Conservation (phyloP, 306 rosid species). For the Fagus crenata region DNA sequence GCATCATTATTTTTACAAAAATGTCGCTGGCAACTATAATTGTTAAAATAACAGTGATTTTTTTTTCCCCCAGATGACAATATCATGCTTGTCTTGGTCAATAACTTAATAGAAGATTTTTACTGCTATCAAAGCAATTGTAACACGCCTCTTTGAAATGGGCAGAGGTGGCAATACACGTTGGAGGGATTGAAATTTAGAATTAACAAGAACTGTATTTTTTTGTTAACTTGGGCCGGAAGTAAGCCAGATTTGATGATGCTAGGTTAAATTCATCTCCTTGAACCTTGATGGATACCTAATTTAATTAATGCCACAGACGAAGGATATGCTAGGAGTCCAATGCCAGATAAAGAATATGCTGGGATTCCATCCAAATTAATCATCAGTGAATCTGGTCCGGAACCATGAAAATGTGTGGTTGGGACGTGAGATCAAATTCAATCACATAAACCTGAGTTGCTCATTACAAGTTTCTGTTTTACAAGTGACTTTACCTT, state of each 20-base stretch:
- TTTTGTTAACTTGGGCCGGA: background rate
- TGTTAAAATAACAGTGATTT: background rate
- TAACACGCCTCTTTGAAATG: conserved; percentile 3
- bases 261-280: background rate
- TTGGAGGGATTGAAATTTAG: too few species aligned
- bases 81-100: background rate
- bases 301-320: too few species aligned
- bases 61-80: background rate
- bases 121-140: background rate
- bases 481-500: too few species aligned
- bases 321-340: too few species aligned
- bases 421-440: background rate
- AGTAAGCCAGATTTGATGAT: background rate
- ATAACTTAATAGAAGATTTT: background rate
- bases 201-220: too few species aligned
- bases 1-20: background rate
- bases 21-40: background rate
- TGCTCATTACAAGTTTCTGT: too few species aligned
- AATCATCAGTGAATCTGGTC: background rate
- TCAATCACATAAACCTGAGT: too few species aligned
- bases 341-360: too few species aligned
- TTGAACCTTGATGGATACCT: conserved; percentile 3
- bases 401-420: background rate
- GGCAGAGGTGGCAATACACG: background rate
- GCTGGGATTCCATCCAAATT: background rate